Evolutionary conservation across 2,329 filamentous ascomycete species (phyloP), one percentile per base, ranked within the genome.

Genomic region (Rhynchosporium secalis): DNA sequence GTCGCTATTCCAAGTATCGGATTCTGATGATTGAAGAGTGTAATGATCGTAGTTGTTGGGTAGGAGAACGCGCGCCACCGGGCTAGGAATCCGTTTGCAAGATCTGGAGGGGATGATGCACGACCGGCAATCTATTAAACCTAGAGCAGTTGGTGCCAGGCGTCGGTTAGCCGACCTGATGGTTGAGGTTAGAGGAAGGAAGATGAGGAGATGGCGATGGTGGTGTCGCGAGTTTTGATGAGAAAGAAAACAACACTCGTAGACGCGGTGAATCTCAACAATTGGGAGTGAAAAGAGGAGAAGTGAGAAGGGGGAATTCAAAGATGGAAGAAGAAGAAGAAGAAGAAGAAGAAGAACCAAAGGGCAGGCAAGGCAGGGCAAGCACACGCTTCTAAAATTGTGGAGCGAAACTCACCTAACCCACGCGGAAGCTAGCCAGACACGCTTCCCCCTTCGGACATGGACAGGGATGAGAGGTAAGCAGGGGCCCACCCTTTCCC

Each of bases 51-150:
- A 38, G 46, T 45, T 45, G 60, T 52, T 28, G 26, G 41, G 56
- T 49, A 20, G 40, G 58, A 55, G 59, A 63, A 60, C 40, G 60
- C 64, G 66, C 64, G 61, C 61, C 61, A 61, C 29, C 8, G 31
- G 46, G 29, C 10, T n/a, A 13, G 38, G 4, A 9, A 12, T 41
- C 38, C 56, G 55, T 58, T 58, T 47, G 56, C 43, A 58, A 49
- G 56, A 47, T 36, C 56, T 58, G 45, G 45, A 58, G 45, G 45
- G 56, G 56, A 38, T 45, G 33, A 56, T 28, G 33, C 28, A 36
- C 41, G 45, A 33, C 57, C 36, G 20, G 36, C 12, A 49, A 45
- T 31, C 28, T 28, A 31, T 38, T 40, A 56, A 52, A 33, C 49
- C 38, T 12, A 52, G 45, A 38, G 29, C 48, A 13, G 13, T 31